Evolutionary conservation across 1,284 basidiomycete species (phyloP).

Genomic region (Trichosporon ovoides): DNA sequence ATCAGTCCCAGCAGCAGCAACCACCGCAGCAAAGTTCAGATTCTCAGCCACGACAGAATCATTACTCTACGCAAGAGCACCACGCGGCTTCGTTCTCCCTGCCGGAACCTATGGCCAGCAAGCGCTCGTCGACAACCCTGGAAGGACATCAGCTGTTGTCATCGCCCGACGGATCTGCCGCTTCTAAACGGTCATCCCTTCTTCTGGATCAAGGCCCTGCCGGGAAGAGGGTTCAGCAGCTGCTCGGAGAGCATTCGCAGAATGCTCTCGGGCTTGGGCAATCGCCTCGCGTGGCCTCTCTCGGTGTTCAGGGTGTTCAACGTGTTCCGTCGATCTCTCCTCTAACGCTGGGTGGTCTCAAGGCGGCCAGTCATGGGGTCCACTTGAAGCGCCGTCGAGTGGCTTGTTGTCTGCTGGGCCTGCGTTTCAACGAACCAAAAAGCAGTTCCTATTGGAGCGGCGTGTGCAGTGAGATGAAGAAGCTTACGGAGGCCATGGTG

Average conservation of each 20-base stretch:
- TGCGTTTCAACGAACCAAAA: slow-evolving; percentile 26
- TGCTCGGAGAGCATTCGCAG: neutral
- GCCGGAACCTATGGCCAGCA: neutral
- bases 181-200: slow-evolving; percentile 11
- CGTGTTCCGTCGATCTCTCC: slow-evolving; percentile 30
- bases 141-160: neutral
- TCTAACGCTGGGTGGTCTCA: slow-evolving; percentile 37
- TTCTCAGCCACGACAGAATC: neutral
- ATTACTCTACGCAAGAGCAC: neutral
- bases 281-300: neutral
- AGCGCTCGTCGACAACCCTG: slow-evolving; percentile 5
- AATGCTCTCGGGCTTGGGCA: neutral
- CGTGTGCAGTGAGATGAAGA: slow-evolving; percentile 20
- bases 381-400: slow-evolving; percentile 38
- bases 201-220: neutral
- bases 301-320: neutral
- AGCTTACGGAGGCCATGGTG: slow-evolving; percentile 21
- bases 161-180: neutral
- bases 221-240: neutral
- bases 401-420: slow-evolving; percentile 40
- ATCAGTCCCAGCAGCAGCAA: neutral
- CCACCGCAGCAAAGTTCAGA: neutral
- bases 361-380: slow-evolving; percentile 36
- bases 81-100: neutral
- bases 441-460: slow-evolving; percentile 31